Base-by-base conservation (phyloP, 2,329 filamentous ascomycete species). In the Mycosphaerella sp. region DNA sequence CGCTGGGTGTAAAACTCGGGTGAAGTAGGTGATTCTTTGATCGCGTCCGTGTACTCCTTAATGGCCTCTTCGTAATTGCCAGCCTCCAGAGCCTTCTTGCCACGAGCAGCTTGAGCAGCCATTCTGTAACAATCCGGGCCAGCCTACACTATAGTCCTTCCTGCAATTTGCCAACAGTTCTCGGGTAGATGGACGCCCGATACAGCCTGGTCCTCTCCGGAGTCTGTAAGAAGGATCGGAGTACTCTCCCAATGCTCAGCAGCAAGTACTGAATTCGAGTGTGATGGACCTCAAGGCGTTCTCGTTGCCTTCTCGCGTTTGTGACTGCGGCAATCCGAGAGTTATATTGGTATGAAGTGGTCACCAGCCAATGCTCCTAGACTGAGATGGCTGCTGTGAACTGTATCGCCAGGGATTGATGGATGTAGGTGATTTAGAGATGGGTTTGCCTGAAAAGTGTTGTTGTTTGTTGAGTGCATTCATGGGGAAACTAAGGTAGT, bases 1-100 rank as follows among this genome's bases (percentile, higher is more conserved):
- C 91, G 87, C 59, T 86, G 82, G 56, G 93, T 80, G 56, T 91
- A 85, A 80, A 93, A 96, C 43, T 79, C 72, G 1, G 88, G 86
- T 2, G 87, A 88, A 35, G 74, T 74, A 0, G 84, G 82, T 10
- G 75, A 75, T 54, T 80, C 71, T 30, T 69, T 61, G 21, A 95
- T 74, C 6, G 87, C 88, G 35, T 73, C 69, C 6, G 85, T 85
- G 57, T 86, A 85, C 61, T 83, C 78, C 32, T 73, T 67, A 59
- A 95, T 79, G 40, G 87, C 89, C 41, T 77, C 74, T 4, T 77
- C 71, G 68, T 81, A 91, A 54, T 90, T 77, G 44, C 77, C 78
- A 7, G 70, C 73, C 25, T 79, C 71, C 51, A 88, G 76, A 50
- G 88, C 80, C 55, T 75, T 73, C 51, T 77, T 76, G 53, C 80